Evolutionary conservation across 2,329 filamentous ascomycete species (phyloP).

Genomic region (Parasarocladium wereldwijsianum): DNA sequence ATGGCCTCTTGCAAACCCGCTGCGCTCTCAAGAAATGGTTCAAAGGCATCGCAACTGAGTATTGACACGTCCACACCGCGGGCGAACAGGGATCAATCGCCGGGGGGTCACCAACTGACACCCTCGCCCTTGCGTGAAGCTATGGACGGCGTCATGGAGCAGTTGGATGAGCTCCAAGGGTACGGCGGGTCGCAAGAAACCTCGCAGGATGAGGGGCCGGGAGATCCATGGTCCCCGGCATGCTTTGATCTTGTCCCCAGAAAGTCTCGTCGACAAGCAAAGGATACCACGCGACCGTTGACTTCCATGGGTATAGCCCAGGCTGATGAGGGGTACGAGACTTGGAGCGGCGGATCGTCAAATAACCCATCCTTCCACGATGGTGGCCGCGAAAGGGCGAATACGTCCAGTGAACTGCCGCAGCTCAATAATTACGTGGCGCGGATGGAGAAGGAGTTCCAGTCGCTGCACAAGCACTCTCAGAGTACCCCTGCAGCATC

Average conservation of each 20-base stretch:
- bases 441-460: constrained; percentile 75
- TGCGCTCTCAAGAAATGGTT: constrained; percentile 21
- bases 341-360: constrained; percentile 39
- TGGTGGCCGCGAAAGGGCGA: constrained; percentile 27
- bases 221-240: constrained; percentile 82
- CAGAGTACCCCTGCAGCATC: constrained; percentile 21
- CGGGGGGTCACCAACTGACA: constrained; percentile 53
- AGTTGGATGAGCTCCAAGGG: constrained; percentile 61
- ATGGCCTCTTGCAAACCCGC: constrained; percentile 18
- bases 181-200: constrained; percentile 2
- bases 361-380: constrained; percentile 28
- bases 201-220: constrained; percentile 26
- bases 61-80: constrained; percentile 34
- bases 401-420: constrained; percentile 35
- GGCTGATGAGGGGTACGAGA: constrained; percentile 47
- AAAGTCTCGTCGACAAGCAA: constrained; percentile 11
- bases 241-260: constrained; percentile 49
- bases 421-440: constrained; percentile 78
- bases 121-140: constrained; percentile 86
- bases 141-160: constrained; percentile 97
- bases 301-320: constrained; percentile 60
- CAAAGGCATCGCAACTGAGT: constrained; percentile 19
- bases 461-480: constrained; percentile 49
- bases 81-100: constrained; percentile 42
- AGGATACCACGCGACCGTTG: constrained; percentile 32